Conservation (phyloP, 1,284 basidiomycete species). For the Ceratobasidium sp. region DNA sequence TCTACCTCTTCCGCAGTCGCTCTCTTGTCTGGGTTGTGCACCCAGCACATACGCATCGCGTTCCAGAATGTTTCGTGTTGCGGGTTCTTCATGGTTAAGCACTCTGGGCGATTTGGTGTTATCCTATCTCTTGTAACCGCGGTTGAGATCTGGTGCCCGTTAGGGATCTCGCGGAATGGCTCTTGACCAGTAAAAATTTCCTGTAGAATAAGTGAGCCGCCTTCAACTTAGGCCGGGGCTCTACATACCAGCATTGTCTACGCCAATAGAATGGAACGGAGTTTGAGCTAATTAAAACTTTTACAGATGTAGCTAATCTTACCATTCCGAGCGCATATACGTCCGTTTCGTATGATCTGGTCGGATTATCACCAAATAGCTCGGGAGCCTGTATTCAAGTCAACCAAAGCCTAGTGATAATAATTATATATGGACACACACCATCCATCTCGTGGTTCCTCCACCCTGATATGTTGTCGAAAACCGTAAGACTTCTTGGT, state of each 20-base stretch:
- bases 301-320: too few species aligned
- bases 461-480: constrained; percentile 3
- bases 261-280: neutral
- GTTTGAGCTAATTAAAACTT: neutral
- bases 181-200: neutral
- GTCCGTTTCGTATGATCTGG: constrained; percentile 3
- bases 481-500: neutral
- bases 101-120: neutral
- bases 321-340: constrained; percentile 36
- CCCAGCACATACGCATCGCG: neutral
- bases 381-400: neutral
- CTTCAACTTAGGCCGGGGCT: too few species aligned
- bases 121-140: neutral
- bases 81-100: neutral
- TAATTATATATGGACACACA: neutral
- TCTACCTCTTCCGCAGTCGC: neutral
- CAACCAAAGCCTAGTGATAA: neutral
- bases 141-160: neutral
- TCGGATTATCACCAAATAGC: neutral
- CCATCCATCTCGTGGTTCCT: constrained; percentile 18
- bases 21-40: neutral
- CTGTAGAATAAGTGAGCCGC: neutral
- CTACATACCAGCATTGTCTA: constrained; percentile 1
- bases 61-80: neutral
- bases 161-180: neutral